Evolutionary conservation across 140 eudicot species (phyloP).

Genomic region (Ambrosia hybrid): DNA sequence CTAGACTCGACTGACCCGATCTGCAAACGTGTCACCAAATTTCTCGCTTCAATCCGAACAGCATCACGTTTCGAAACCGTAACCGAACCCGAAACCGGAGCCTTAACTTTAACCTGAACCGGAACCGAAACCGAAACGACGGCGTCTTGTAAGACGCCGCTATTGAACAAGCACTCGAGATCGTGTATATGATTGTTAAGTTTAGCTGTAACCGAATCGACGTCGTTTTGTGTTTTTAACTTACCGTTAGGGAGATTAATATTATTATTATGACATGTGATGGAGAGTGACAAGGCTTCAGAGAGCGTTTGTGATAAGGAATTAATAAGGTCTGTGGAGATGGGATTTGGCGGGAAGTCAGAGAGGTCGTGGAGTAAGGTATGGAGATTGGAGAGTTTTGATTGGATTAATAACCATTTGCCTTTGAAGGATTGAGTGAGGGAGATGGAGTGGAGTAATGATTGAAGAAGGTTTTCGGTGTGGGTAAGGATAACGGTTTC

Average conservation of each 20-base stretch:
- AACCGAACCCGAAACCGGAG: too few relatives aligned
- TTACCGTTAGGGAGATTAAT: constrained; percentile 52
- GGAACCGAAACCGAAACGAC: background rate
- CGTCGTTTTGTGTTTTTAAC: constrained; percentile 77
- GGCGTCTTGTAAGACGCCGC: constrained; percentile 52
- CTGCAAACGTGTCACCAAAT: constrained; percentile 77
- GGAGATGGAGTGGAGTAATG: constrained; percentile 44
- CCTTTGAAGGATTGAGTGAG: constrained; percentile 46
- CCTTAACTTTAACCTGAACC: too few relatives aligned
- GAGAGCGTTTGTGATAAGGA: constrained; percentile 53
- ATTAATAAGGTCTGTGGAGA: constrained; percentile 46
- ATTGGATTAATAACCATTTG: constrained; percentile 59
- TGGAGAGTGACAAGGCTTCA: constrained; percentile 48
- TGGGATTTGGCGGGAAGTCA: constrained; percentile 37
- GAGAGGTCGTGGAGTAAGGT: constrained; percentile 51
- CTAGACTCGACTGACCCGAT: constrained; percentile 66
- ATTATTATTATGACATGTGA: constrained; percentile 24
- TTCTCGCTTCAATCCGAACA: constrained; percentile 50
- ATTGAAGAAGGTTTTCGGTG: constrained; percentile 20
- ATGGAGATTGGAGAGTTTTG: constrained; percentile 31
- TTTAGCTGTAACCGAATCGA: constrained; percentile 56
- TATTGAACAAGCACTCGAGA: constrained; percentile 43
- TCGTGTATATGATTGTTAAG: constrained; percentile 55
- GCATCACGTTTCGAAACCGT: constrained; percentile 39
- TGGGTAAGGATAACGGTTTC: background rate